A percentile compares a stretch with the other conserved stretches of the same genome.
These are phyloP conservation scores for Fusarium euwallaceae DNA, from an alignment of 2,329 filamentous ascomycete genomes.

Conservation along the genomic window DNA sequence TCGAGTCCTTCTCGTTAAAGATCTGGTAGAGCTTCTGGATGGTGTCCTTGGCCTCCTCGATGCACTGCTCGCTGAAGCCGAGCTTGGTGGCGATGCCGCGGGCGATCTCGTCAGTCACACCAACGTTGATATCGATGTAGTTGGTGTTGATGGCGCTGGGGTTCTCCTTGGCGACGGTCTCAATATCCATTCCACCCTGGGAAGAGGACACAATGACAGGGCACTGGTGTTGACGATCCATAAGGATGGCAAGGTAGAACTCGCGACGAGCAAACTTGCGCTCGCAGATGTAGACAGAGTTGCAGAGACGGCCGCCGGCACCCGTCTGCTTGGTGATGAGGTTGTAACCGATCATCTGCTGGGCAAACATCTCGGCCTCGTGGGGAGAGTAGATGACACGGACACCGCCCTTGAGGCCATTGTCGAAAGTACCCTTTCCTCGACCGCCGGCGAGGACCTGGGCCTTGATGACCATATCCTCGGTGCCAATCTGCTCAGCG, in stretches of 20 bases:
- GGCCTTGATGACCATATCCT: conserved; percentile 99
- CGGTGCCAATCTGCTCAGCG: conserved; percentile 89
- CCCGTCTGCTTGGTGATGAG: conserved; percentile 99
- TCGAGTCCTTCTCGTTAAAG: conserved; percentile 98
- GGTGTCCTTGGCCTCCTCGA: conserved; percentile 93
- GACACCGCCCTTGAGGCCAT: conserved; percentile 98
- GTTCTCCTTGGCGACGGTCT: conserved; percentile 97
- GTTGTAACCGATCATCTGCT: conserved; percentile 99
- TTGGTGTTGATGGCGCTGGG: conserved; percentile 96
- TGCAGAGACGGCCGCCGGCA: conserved; percentile 92
- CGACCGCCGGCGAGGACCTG: conserved; percentile 98
- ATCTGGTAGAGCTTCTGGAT: conserved; percentile 99
- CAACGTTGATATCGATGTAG: conserved; percentile 91
- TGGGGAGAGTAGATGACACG: conserved; percentile 99
- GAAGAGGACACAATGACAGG: conserved; percentile 98
- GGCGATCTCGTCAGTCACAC: conserved; percentile 96
- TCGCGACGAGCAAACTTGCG: conserved; percentile 99
- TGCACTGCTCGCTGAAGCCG: conserved; percentile 97
- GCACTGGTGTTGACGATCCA: conserved; percentile 92
- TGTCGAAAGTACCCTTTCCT: conserved; percentile 98
- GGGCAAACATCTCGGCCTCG: conserved; percentile 95
- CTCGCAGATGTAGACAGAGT: conserved; percentile 98
- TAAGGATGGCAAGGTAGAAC: conserved; percentile 98
- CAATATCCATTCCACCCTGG: conserved; percentile 99
- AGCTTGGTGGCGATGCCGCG: conserved; percentile 90